Base-by-base conservation (phyloP, 2,329 filamentous ascomycete genomes). In the Phaeosphaeriaceae sp. region DNA sequence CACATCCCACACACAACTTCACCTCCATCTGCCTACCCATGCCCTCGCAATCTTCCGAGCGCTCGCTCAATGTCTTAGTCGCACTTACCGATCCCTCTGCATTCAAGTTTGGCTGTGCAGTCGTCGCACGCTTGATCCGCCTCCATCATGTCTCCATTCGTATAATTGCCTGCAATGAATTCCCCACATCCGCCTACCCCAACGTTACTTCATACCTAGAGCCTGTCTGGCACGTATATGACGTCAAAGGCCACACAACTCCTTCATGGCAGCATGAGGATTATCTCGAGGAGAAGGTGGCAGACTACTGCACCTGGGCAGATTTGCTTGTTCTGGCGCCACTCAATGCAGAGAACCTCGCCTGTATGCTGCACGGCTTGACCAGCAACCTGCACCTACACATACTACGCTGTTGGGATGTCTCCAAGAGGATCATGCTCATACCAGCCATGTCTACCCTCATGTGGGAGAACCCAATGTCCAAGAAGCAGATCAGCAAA, bases 401-500 rank as follows among this genome's bases (percentile, higher is more conserved):
- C 61, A 84, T 96, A 1, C 72, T 97, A 40, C 84, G 92, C 43
- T 89, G 89, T 47, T 97, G 92, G 92, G 87, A 95, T 63, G 86
- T 88, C 0, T 87, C 87, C 6, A 96, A 96, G 75, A 89, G 87
- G 61, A 88, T 96, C 23, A 76, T 96, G 40, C 77, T 97, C 48
- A 87, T 96, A 6, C 92, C 92, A 0, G 90, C 90, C 57, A 95
- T 97, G 92, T 93, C 89, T 28, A 85, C 85, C 1, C 83, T 89
- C 52, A 92, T 93, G 85, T 96, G 91, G 91, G 86, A 92, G 67
- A 92, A 94, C 64, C 90, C 92, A 2, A 87, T 92, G 76, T 96
- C 90, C 13, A 90, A 89, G 76, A 88, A 91, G 64, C 92, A 96
- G 68, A 81, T 96, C 52, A 88, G 84, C 73, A 94, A 95, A 74